Percentiles rank a stretch among this genome's conserved stretches.
Evolutionary conservation across 441 rosid species (phyloP).

Genomic region (Viola pubescens): DNA sequence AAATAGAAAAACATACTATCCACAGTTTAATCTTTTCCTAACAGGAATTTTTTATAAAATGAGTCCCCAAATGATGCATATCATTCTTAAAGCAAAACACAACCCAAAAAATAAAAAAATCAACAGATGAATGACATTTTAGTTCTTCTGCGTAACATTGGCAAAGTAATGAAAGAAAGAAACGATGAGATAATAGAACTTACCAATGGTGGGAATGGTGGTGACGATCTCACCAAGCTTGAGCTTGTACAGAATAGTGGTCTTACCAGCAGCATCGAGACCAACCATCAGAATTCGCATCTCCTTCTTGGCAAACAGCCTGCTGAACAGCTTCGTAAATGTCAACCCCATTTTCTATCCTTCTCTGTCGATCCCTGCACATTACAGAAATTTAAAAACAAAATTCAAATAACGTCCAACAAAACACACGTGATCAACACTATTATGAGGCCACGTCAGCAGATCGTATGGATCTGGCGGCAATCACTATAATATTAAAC

Average conservation of each 20-base stretch:
- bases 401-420: not conserved
- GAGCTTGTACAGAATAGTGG: conserved; percentile 79
- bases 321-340: conserved; percentile 68
- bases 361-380: conserved; percentile 24
- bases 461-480: conserved; percentile 26
- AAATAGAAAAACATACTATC: no score
- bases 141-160: no score
- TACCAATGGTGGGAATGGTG: conserved; percentile 80
- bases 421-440: not conserved
- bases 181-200: conserved; percentile 9
- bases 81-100: no score
- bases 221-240: conserved; percentile 89
- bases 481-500: not conserved
- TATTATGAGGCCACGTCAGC: not conserved
- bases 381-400: conserved; percentile 8
- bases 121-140: no score
- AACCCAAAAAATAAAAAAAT: no score
- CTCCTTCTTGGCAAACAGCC: conserved; percentile 82
- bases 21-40: no score
- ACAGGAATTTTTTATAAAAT: no score
- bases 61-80: no score
- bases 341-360: conserved; percentile 52
- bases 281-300: conserved; percentile 91
- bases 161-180: no score
- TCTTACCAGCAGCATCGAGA: conserved; percentile 93